Base-by-base conservation (phyloP, 306 rosid genomes). In the Cucurbita maxima region DNA sequence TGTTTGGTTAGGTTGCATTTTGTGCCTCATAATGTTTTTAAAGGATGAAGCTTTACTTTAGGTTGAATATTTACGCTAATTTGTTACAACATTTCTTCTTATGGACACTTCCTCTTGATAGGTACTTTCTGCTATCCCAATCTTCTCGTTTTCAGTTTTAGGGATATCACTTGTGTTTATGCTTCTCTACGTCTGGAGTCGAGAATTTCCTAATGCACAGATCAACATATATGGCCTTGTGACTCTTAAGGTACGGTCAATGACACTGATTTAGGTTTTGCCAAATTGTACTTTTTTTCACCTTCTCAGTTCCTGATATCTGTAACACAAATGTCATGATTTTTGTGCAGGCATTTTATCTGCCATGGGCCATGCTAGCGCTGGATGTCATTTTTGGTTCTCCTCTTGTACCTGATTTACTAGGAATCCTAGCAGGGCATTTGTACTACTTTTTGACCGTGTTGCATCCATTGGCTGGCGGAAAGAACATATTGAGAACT, bases 361-460 rank as follows among this genome's bases (percentile, higher is more conserved):
- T 94, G 50, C 99, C 99, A 30, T 94, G 99, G 99, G 87, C 85
- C 41, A 94, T 89, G 96, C 92, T 94, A 74, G 99, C 85, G 61
- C 82, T 94, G 87, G 99, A 94, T 76, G 97, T 91, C 76, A 84
- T 91, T 38, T 94, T 89, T 60, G 99, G 99, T 59, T 89, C 99
- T 57, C 45, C 79, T 43, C 74, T 88, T 54, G 54, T 74, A 76
- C 90, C 92, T 45, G 87, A 91, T 80, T 86, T 91, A 66, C 83
- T 94, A 14, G 99, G 96, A 73, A 94, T 94, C 82, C 69, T 94
- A 59, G 99, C 99, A 10, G 99, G 99, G 50, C 99, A 94, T 86
- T 84, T 91, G 3, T 91, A 87, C 84, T 91, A 91, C 90, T 94
- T 94, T 80, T 85, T 94, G 88, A 94, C 97, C 3, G 96, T 94